Conservation (phyloP, 2,329 filamentous ascomycete genomes). For the Sodiomyces alkalinus region DNA sequence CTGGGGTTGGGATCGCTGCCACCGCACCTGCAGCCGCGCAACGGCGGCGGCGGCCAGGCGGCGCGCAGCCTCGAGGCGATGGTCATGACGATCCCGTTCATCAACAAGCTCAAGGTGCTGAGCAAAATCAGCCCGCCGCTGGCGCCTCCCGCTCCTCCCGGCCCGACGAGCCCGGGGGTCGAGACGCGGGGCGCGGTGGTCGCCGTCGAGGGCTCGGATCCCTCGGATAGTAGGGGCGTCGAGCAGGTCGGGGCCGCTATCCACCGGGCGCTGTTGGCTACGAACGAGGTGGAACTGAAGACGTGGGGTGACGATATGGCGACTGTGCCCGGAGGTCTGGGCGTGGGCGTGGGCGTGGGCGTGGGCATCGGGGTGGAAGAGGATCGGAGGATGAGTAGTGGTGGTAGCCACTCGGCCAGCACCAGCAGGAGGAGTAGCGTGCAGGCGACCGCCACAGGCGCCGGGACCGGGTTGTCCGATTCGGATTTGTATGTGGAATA, state of each 20-base stretch:
- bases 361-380: no score
- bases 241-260: conserved; percentile 48
- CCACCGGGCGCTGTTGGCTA: conserved; percentile 40
- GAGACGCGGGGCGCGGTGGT: conserved; percentile 62
- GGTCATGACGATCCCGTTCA: conserved; percentile 60
- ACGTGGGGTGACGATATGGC: conserved; percentile 23
- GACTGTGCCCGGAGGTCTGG: no score
- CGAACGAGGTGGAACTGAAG: conserved; percentile 24
- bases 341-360: no score
- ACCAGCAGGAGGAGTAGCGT: conserved; percentile 7
- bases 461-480: conserved; percentile 13
- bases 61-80: conserved; percentile 45
- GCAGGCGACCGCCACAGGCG: no score
- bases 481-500: conserved; percentile 39
- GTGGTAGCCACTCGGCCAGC: conserved; percentile 1
- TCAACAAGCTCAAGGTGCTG: conserved; percentile 64
- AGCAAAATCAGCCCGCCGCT: conserved; percentile 61
- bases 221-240: conserved; percentile 33
- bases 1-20: not conserved
- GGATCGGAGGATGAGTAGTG: conserved; percentile 5
- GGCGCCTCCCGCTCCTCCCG: conserved; percentile 14
- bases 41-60: conserved; percentile 18
- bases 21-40: conserved; percentile 9
- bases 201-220: conserved; percentile 62
- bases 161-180: conserved; percentile 15